Conservation (phyloP, 2,329 filamentous ascomycete species). For the Albifimbria verrucaria region DNA sequence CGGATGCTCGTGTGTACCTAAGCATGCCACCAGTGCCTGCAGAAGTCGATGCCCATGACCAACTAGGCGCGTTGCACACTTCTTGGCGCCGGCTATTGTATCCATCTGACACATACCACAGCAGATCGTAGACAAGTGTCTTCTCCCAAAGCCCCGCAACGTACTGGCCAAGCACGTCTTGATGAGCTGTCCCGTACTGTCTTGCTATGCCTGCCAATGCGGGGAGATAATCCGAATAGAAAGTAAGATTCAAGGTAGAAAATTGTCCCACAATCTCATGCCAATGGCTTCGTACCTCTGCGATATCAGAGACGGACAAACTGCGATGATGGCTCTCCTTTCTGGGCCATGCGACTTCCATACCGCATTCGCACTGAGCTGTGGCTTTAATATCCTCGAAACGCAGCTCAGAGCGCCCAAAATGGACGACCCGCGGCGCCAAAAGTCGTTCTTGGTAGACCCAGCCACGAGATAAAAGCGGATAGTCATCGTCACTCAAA, state of each 20-base stretch:
- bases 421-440: conserved; percentile 6
- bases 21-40: neutral
- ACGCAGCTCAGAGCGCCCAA: conserved; percentile 5
- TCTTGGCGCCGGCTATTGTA: neutral
- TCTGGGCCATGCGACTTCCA: neutral
- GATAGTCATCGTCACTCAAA: conserved; percentile 4
- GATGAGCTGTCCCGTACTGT: conserved; percentile 7
- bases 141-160: conserved; percentile 8
- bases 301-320: neutral
- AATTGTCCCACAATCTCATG: conserved; percentile 7
- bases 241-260: conserved; percentile 6
- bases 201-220: conserved; percentile 6
- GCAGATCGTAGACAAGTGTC: conserved; percentile 3
- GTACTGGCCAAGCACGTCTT: conserved; percentile 2
- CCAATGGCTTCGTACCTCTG: conserved; percentile 4
- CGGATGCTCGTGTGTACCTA: neutral
- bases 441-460: conserved; percentile 9
- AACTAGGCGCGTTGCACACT: conserved; percentile 3
- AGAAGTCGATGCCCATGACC: conserved; percentile 7
- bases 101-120: conserved; percentile 4
- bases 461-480: conserved; percentile 7
- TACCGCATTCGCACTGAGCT: conserved; percentile 1
- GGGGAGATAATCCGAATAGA: conserved; percentile 7
- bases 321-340: neutral
- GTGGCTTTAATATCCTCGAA: neutral